Evolutionary conservation across 78 protist genomes (phyloP).

Genomic region (Dictyostelium capitatum): DNA sequence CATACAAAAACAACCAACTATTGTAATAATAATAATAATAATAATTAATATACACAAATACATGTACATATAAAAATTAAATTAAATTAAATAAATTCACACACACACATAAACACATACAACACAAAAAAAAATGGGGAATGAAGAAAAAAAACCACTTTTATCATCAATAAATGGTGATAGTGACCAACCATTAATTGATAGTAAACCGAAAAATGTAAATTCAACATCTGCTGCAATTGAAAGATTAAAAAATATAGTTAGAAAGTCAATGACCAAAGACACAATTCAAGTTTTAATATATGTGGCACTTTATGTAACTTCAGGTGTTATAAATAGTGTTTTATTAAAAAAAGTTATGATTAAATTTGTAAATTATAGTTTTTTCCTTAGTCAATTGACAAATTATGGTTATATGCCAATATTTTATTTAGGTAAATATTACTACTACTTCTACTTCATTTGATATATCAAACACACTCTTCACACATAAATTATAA

Average conservation of each 20-base stretch:
- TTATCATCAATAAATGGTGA: slow-evolving; percentile 4
- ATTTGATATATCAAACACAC: too few species aligned
- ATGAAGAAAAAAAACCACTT: slow-evolving; percentile 15
- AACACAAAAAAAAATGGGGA: background rate
- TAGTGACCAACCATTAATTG: background rate
- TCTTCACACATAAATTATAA: too few species aligned
- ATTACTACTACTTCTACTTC: too few species aligned
- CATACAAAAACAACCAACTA: too few species aligned
- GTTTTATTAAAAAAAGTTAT: slow-evolving; percentile 48
- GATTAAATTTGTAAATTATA: slow-evolving; percentile 57
- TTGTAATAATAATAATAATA: too few species aligned
- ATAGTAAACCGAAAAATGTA: too few species aligned
- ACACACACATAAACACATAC: too few species aligned
- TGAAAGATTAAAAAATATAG: background rate
- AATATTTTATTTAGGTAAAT: background rate
- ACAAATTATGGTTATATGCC: slow-evolving; percentile 75
- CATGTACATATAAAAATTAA: too few species aligned
- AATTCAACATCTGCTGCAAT: background rate
- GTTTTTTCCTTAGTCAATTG: slow-evolving; percentile 71
- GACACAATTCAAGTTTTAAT: slow-evolving; percentile 21
- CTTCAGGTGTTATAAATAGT: slow-evolving; percentile 59
- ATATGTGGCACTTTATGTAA: slow-evolving; percentile 35
- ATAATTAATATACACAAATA: too few species aligned
- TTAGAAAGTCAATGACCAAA: slow-evolving; percentile 9
- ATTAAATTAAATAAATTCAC: too few species aligned